Evolutionary conservation across 2,329 filamentous ascomycete species (phyloP), one percentile per base, ranked within the genome.

Genomic region (Didymella sp.): DNA sequence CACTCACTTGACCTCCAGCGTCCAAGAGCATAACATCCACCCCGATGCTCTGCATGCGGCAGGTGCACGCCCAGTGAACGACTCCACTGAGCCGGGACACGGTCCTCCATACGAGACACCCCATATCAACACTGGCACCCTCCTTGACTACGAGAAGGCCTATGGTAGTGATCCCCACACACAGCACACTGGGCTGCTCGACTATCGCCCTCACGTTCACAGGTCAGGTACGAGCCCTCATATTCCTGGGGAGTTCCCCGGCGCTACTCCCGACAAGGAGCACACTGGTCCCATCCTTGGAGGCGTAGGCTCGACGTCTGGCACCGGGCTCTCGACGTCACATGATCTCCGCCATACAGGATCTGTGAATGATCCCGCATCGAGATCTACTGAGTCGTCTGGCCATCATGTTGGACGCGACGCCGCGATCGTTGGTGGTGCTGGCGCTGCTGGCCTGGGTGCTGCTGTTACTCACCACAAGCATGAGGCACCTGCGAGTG

Each of bases 171-270:
- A 52, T 24, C 55, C 55, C 4, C 48, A 52, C 40, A 58, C 49
- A 0, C 15, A 41, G n/a, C 55, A 58, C 40, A 52, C 49, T 11
- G 55, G 55, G 22, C 44, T 58, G 6, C 31, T 58, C 3, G 50
- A 47, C 6, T 58, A 58, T 15, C 55, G 55, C 12, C 67, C 65
- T 11, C 22, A 76, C 60, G 51, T 69, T 61, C 51, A 54, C 9
- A 51, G 63, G 15, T 66, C 76, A 17, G 77, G 77, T 48, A 76
- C 77, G 8, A 63, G 63, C 28, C 62, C 71, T 8, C 73, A 75
- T 41, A 63, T 75, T 31, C 73, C 74, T 12, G 73, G 74, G 17
- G 72, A 68, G 19, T 76, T 69, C 30, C 70, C 71, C 2, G 63
- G 62, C n/a, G 62, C 68, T 2, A 74, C 73, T 2, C 70, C 73